These are phyloP conservation scores for Tolypocladium tundrense DNA, from an alignment of 2,329 filamentous ascomycete genomes.

Conservation along the genomic window DNA sequence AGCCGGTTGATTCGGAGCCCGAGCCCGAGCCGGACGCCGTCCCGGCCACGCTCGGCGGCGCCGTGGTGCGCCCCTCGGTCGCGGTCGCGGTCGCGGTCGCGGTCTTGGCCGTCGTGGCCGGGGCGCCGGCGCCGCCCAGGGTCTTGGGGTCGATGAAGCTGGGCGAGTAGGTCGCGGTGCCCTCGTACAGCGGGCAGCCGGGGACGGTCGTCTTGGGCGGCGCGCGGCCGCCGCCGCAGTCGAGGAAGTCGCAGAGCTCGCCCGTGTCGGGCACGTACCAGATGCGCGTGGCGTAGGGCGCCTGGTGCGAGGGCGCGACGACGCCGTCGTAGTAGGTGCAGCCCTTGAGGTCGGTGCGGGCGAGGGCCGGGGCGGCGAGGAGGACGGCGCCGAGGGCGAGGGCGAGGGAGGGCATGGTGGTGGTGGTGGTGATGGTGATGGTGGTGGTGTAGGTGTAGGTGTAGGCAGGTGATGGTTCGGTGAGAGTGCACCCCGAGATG, in stretches of 20 bases:
- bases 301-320: slow-evolving; percentile 15
- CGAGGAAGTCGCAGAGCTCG: slow-evolving; percentile 53
- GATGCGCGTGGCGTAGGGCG: slow-evolving; percentile 33
- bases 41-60: background rate
- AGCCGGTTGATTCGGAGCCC: background rate
- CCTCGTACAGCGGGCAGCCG: slow-evolving; percentile 45
- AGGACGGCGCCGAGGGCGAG: slow-evolving; percentile 13
- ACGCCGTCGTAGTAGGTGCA: slow-evolving; percentile 31
- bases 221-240: slow-evolving; percentile 58
- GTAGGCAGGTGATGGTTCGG: background rate
- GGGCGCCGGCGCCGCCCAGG: slow-evolving; percentile 4
- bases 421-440: background rate
- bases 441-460: background rate
- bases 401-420: slow-evolving; percentile 15
- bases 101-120: background rate
- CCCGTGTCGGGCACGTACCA: slow-evolving; percentile 54
- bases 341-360: slow-evolving; percentile 34
- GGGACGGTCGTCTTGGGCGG: slow-evolving; percentile 54
- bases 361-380: slow-evolving; percentile 22
- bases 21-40: background rate
- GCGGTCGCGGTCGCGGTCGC: background rate
- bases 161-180: slow-evolving; percentile 44
- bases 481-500: background rate
- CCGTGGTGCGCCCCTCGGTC: background rate
- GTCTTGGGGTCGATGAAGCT: slow-evolving; percentile 31